Percentiles rank a stretch among this genome's conserved stretches.
Conservation (phyloP, 306 rosid genomes). For the Medicago lupulina region DNA sequence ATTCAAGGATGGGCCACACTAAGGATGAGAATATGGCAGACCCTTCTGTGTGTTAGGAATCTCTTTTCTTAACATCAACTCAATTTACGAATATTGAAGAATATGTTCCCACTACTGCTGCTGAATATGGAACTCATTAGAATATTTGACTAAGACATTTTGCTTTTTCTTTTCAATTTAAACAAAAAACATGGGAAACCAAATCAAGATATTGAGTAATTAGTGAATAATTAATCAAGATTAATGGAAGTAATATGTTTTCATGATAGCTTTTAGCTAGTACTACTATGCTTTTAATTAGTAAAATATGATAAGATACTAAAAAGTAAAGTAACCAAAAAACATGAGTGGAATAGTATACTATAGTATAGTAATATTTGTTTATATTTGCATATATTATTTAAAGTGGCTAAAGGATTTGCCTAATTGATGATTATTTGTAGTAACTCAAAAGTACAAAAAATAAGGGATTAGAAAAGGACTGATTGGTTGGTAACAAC, state of each 20-base stretch:
- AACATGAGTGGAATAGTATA: neutral
- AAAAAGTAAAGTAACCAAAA: conserved; percentile 13
- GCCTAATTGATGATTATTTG: neutral
- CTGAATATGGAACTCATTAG: conserved; percentile 34
- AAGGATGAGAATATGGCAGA: conserved; percentile 53
- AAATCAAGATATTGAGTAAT: conserved; percentile 21
- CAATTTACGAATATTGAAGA: conserved; percentile 22
- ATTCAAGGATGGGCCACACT: conserved; percentile 72
- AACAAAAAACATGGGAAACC: neutral
- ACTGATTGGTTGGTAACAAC: conserved; percentile 35
- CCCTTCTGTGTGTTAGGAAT: conserved; percentile 50
- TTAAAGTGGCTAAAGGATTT: neutral
- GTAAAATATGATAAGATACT: conserved; percentile 13
- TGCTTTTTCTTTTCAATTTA: neutral
- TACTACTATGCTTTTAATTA: neutral
- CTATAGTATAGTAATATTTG: neutral
- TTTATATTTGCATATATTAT: neutral
- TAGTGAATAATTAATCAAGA: conserved; percentile 8
- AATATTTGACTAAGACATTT: conserved; percentile 45
- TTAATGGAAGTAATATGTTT: neutral
- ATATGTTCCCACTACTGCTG: conserved; percentile 33
- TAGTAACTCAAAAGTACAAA: neutral
- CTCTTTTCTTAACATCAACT: conserved; percentile 57
- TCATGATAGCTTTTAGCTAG: neutral
- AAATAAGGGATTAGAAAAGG: conserved; percentile 26